Conservation (phyloP, 129 eudicot species). For the Flaveria trinervia region DNA sequence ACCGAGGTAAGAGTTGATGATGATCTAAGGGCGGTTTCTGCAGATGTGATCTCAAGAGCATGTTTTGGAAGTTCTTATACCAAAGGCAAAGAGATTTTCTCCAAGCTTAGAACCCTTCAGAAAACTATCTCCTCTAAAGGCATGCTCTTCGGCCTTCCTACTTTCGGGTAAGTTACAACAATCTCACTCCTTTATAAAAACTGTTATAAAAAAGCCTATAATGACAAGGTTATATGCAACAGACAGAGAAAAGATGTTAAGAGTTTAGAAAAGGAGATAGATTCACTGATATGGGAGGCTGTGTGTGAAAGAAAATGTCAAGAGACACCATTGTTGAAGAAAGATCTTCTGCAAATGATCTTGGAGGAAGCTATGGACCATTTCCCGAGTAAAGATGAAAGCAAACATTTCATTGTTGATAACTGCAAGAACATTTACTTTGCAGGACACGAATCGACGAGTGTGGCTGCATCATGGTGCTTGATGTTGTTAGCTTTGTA, state of each 20-base stretch:
- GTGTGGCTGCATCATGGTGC: slow-evolving; percentile 89
- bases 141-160: slow-evolving; percentile 65
- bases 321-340: slow-evolving; percentile 46
- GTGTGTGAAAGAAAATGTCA: slow-evolving; percentile 56
- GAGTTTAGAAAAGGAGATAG: slow-evolving; percentile 73
- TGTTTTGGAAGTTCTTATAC: slow-evolving; percentile 78
- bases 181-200: background rate
- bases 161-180: slow-evolving; percentile 51
- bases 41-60: slow-evolving; percentile 79
- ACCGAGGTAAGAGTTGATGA: slow-evolving; percentile 73
- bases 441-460: slow-evolving; percentile 88
- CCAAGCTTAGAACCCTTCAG: slow-evolving; percentile 78
- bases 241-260: slow-evolving; percentile 45
- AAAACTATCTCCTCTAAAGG: slow-evolving; percentile 50
- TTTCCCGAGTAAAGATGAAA: slow-evolving; percentile 48
- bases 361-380: slow-evolving; percentile 73
- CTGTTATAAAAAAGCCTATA: background rate
- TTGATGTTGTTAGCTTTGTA: slow-evolving; percentile 80
- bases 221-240: slow-evolving; percentile 15
- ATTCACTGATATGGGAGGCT: slow-evolving; percentile 73
- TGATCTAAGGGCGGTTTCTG: slow-evolving; percentile 68
- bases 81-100: slow-evolving; percentile 70
- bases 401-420: slow-evolving; percentile 71
- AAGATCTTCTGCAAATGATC: slow-evolving; percentile 72
- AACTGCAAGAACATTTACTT: slow-evolving; percentile 91